A percentile compares a stretch with the other conserved stretches of the same genome.
Conservation (phyloP, 2,329 filamentous ascomycete species). For the Fusarium nanum region DNA sequence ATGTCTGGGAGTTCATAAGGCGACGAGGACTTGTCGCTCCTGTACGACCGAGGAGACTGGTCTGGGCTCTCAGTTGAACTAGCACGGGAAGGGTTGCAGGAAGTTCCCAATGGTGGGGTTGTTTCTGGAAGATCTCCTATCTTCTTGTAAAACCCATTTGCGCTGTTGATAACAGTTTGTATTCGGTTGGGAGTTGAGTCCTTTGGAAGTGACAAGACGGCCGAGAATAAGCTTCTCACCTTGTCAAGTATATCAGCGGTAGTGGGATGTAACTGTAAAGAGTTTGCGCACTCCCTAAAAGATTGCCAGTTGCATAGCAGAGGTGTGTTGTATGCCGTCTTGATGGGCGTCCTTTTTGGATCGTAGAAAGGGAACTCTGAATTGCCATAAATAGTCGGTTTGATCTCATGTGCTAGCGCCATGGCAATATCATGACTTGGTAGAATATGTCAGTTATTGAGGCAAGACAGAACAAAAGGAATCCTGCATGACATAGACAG, state of each 20-base stretch:
- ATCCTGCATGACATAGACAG: not conserved
- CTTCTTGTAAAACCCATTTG: constrained; percentile 55
- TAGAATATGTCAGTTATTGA: constrained; percentile 24
- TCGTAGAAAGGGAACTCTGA: constrained; percentile 58
- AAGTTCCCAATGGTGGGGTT: constrained; percentile 32
- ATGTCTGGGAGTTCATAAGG: constrained; percentile 51
- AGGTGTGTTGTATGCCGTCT: constrained; percentile 61
- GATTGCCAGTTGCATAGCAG: constrained; percentile 56
- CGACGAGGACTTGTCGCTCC: constrained; percentile 31
- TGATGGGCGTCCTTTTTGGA: constrained; percentile 53
- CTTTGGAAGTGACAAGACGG: constrained; percentile 55
- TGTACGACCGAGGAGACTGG: constrained; percentile 27
- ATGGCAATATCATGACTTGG: constrained; percentile 60
- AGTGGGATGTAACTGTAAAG: constrained; percentile 58
- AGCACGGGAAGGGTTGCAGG: constrained; percentile 20
- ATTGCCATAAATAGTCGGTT: constrained; percentile 56
- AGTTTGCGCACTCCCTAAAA: constrained; percentile 56
- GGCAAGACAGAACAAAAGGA: not conserved
- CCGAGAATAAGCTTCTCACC: constrained; percentile 60
- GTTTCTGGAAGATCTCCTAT: constrained; percentile 52
- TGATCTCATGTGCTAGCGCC: constrained; percentile 60
- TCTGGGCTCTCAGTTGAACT: constrained; percentile 26
- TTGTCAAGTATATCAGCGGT: constrained; percentile 64
- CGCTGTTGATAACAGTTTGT: constrained; percentile 54
- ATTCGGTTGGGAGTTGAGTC: constrained; percentile 52